Evolutionary conservation across 2,329 filamentous ascomycete species (phyloP).

Genomic region (Acephala macrosclerotiorum): DNA sequence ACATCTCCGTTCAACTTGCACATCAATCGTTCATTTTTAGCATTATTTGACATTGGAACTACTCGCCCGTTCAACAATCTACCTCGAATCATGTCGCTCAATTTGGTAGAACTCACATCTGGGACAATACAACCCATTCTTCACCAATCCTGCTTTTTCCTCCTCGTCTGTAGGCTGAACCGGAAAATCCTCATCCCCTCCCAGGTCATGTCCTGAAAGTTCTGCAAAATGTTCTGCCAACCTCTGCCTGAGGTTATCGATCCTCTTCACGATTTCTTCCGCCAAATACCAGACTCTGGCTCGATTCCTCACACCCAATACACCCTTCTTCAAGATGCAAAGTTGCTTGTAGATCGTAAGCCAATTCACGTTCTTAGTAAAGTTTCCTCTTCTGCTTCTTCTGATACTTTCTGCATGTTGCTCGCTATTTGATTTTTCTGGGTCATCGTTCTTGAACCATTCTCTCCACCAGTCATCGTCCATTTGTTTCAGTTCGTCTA

Average conservation of each 20-base stretch:
- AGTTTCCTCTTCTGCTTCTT: not conserved
- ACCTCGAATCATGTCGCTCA: not conserved
- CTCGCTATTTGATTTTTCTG: not conserved
- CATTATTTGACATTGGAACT: not conserved
- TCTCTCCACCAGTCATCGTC: not conserved
- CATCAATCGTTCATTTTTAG: not conserved
- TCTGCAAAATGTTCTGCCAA: not conserved
- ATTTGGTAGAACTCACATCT: not conserved
- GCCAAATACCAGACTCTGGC: slow-evolving; percentile 16
- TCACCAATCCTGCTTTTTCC: not conserved
- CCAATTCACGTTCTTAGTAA: slow-evolving; percentile 19
- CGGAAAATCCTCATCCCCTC: not conserved
- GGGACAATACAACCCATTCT: slow-evolving; percentile 2
- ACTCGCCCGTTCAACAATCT: not conserved
- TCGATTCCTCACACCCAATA: slow-evolving; percentile 19
- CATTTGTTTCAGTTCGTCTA: slow-evolving; percentile 16
- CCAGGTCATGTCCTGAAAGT: not conserved
- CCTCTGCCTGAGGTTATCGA: not conserved
- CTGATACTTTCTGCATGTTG: not conserved
- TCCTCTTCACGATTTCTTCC: not conserved
- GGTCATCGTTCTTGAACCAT: not conserved
- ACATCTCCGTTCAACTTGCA: not conserved
- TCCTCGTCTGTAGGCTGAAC: not conserved
- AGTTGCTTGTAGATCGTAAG: slow-evolving; percentile 17
- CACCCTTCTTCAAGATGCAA: slow-evolving; percentile 16